Evolutionary conservation across 108 stramenopile genomes (phyloP).

Genomic region (Cyclostephanos tholiformis): DNA sequence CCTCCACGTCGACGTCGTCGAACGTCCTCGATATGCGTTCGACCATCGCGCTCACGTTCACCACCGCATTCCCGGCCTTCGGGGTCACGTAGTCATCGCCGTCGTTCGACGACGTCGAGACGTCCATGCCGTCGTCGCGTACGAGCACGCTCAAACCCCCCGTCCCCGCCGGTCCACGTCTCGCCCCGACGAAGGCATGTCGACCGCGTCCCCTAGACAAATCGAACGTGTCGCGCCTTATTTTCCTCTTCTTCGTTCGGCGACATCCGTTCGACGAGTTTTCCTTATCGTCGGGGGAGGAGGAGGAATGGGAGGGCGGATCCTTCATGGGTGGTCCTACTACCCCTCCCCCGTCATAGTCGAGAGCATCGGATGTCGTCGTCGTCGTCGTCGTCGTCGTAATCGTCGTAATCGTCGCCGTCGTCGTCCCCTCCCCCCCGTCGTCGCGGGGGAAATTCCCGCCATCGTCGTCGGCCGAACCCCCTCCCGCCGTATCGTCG

Average conservation of each 20-base stretch:
- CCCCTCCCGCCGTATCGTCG: background rate
- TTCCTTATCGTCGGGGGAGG: background rate
- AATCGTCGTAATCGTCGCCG: background rate
- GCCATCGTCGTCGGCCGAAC: no score
- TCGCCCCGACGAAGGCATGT: background rate
- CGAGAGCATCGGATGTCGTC: no score
- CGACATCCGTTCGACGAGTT: background rate
- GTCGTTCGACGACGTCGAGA: background rate
- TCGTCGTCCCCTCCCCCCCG: no score
- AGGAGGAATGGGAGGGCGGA: no score
- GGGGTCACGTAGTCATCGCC: constrained; percentile 7
- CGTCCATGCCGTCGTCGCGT: background rate
- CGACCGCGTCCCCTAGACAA: constrained; percentile 34
- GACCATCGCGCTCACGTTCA: background rate
- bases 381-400: no score
- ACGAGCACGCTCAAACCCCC: background rate
- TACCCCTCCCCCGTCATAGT: no score
- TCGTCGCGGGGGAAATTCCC: no score
- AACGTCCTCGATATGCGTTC: constrained; percentile 5
- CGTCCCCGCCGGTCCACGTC: background rate
- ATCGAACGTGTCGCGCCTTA: constrained; percentile 41
- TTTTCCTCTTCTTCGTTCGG: background rate
- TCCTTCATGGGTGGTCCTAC: no score
- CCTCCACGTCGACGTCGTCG: background rate
- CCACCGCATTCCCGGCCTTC: constrained; percentile 3